Evolutionary conservation across 2,329 filamentous ascomycete species (phyloP).

Genomic region (Dichotomopilus funicola): DNA sequence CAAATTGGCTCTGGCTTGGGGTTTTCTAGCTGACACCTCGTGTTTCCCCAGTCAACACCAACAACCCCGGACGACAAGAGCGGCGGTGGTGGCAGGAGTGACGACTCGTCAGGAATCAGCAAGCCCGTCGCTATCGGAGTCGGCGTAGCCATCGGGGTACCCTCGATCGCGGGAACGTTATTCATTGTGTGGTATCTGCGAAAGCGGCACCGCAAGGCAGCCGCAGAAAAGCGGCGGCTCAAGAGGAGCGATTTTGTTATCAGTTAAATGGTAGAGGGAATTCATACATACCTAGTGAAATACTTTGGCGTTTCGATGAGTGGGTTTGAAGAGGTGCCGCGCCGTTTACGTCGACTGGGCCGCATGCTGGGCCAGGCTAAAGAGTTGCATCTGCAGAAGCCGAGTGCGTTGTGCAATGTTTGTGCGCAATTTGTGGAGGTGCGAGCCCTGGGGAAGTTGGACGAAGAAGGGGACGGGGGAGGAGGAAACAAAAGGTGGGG

Average conservation of each 20-base stretch:
- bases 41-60: conserved; percentile 1
- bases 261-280: conserved; percentile 11
- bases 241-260: conserved; percentile 24
- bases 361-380: background rate
- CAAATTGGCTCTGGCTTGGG: background rate
- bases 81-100: background rate
- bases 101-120: conserved; percentile 11
- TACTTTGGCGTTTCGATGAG: background rate
- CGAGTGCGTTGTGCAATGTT: background rate
- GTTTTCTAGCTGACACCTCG: background rate
- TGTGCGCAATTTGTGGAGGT: background rate
- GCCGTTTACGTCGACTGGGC: background rate
- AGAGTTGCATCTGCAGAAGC: background rate
- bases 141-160: conserved; percentile 23
- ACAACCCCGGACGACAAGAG: background rate
- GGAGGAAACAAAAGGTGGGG: no score
- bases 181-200: conserved; percentile 19
- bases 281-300: background rate
- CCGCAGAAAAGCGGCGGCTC: conserved; percentile 19
- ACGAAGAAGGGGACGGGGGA: no score
- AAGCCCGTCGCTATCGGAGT: conserved; percentile 23
- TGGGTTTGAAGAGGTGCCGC: background rate
- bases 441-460: no score
- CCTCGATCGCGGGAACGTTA: conserved; percentile 17
- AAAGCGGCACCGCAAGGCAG: conserved; percentile 16